phyloP scores from a whole-genome alignment of 495 filamentous ascomycete species.

The Bacidia gigantensis region DNA sequence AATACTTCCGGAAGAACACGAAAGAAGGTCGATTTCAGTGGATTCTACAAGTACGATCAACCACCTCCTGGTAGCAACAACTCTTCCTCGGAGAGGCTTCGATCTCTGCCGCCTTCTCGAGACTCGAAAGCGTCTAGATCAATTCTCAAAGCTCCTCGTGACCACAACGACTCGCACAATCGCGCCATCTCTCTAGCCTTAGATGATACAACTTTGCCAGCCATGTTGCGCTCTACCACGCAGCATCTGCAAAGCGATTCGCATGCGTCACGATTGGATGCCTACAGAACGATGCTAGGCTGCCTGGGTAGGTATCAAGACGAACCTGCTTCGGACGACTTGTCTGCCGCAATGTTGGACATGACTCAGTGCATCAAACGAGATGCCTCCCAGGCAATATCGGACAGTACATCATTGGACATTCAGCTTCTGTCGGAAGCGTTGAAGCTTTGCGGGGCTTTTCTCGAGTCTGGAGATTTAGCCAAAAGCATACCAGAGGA shows the following conservation, averaged over 20 bases:
- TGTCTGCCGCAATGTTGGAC: slow-evolving; percentile 59
- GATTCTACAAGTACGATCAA: slow-evolving; percentile 57
- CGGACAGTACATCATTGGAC: slow-evolving; percentile 37
- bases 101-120: slow-evolving; percentile 42
- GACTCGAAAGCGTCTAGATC: slow-evolving; percentile 62
- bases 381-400: slow-evolving; percentile 47
- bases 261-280: slow-evolving; percentile 59
- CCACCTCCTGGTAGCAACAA: slow-evolving; percentile 35
- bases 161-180: slow-evolving; percentile 23
- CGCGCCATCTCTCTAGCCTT: slow-evolving; percentile 24
- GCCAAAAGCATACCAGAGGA: slow-evolving; percentile 54
- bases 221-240: slow-evolving; percentile 72
- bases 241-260: slow-evolving; percentile 63
- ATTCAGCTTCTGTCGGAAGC: slow-evolving; percentile 58
- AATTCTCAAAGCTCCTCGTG: slow-evolving; percentile 54
- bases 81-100: slow-evolving; percentile 31
- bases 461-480: slow-evolving; percentile 55
- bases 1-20: slow-evolving; percentile 29
- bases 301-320: slow-evolving; percentile 66
- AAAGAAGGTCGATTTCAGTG: slow-evolving; percentile 68
- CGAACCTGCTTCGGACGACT: slow-evolving; percentile 51
- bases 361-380: slow-evolving; percentile 67
- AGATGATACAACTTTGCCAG: slow-evolving; percentile 37
- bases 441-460: slow-evolving; percentile 55
- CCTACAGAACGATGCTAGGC: slow-evolving; percentile 67